A percentile compares a stretch with the other conserved stretches of the same genome.
phyloP scores from a whole-genome alignment of 23 red algal genomes.

The Gracilariopsis chorda region DNA sequence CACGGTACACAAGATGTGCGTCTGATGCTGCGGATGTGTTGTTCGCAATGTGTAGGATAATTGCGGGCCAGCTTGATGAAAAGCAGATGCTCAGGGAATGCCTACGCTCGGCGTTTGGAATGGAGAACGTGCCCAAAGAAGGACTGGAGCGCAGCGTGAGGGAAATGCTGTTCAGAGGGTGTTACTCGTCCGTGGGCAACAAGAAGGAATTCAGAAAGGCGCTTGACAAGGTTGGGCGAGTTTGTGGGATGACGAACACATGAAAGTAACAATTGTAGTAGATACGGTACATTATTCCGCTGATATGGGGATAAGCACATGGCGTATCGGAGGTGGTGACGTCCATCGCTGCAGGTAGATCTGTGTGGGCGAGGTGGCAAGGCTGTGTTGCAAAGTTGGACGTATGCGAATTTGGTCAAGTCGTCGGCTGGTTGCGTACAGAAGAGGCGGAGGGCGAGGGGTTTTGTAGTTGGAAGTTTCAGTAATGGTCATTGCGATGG shows the following conservation, averaged over 20 bases:
- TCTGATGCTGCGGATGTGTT: conserved; percentile 21
- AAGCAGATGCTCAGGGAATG: background rate
- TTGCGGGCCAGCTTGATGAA: conserved; percentile 3
- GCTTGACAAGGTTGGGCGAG: background rate
- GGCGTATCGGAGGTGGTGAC: no score
- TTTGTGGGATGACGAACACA: background rate
- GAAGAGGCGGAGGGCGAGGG: no score
- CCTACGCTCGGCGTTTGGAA: background rate
- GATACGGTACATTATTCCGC: no score
- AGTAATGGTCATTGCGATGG: no score
- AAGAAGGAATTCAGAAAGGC: conserved; percentile 16
- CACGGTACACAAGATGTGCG: background rate
- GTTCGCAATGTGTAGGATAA: conserved; percentile 14
- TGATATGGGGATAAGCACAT: no score
- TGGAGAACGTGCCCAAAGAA: background rate
- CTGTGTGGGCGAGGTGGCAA: no score
- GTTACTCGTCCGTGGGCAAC: background rate
- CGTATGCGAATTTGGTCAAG: no score
- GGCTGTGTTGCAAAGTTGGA: no score
- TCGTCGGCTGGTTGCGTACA: no score
- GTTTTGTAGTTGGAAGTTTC: no score
- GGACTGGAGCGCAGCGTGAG: background rate
- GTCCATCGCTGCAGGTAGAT: no score
- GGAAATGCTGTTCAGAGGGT: conserved; percentile 3
- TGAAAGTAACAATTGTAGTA: background rate